Evolutionary conservation across 2,329 filamentous ascomycete genomes (phyloP).

Genomic region (Diplodia mutila): DNA sequence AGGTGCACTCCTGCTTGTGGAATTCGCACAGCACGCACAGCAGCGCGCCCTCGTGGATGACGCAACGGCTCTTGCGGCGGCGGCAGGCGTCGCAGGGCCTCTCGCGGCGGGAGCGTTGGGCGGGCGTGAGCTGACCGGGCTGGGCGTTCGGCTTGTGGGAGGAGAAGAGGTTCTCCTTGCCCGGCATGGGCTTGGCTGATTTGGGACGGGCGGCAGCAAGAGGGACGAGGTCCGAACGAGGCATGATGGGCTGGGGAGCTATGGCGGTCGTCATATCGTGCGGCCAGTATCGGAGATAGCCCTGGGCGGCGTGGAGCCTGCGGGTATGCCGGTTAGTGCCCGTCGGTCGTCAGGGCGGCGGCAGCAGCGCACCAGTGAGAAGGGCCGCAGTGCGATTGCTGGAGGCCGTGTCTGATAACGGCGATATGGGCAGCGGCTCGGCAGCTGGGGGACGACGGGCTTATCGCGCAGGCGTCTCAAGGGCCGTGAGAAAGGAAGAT

Average conservation of each 20-base stretch:
- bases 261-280: conserved; percentile 52
- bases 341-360: conserved; percentile 4
- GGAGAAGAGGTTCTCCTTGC: conserved; percentile 48
- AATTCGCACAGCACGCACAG: conserved; percentile 77
- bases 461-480: conserved; percentile 26
- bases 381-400: conserved; percentile 7
- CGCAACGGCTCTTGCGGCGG: conserved; percentile 74
- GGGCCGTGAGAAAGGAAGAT: conserved; percentile 40
- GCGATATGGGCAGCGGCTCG: conserved; percentile 1
- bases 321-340: conserved; percentile 23
- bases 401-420: conserved; percentile 23
- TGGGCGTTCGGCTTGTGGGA: conserved; percentile 40
- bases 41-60: conserved; percentile 74
- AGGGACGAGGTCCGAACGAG: conserved; percentile 50
- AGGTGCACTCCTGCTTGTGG: conserved; percentile 77
- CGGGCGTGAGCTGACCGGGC: conserved; percentile 42
- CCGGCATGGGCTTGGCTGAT: conserved; percentile 44
- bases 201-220: conserved; percentile 51
- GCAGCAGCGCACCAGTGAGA: conserved; percentile 25
- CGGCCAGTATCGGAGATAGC: conserved; percentile 25
- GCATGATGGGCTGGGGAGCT: conserved; percentile 52
- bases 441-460: conserved; percentile 15
- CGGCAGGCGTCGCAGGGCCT: conserved; percentile 68
- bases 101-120: conserved; percentile 44
- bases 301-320: conserved; percentile 21